Percentiles rank a stretch among this genome's conserved stretches.
Conservation (phyloP, 768 basidiomycete species). For the Phlegmacium glaucopus region DNA sequence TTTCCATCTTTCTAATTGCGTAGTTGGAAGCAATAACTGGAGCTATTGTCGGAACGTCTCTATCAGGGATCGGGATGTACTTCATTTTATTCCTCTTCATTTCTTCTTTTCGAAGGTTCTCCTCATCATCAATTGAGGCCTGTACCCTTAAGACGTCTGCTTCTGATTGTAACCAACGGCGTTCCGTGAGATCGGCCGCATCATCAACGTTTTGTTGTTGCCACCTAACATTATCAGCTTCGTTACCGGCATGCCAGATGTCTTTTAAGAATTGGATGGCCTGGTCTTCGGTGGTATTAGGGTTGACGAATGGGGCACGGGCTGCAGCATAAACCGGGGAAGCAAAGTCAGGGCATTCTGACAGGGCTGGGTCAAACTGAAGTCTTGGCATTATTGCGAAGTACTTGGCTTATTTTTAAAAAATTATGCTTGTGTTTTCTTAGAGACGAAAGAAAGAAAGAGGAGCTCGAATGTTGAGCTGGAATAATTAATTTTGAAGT, state of each 20-base stretch:
- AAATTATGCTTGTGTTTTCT: too few relatives aligned
- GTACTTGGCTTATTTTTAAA: too few relatives aligned
- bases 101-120: not conserved
- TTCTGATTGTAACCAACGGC: not conserved
- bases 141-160: not conserved
- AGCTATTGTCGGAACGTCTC: too few relatives aligned
- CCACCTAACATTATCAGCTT: not conserved
- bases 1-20: too few relatives aligned
- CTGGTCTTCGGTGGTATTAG: not conserved
- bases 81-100: not conserved
- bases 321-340: not conserved
- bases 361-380: not conserved
- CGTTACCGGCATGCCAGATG: not conserved
- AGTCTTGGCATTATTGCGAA: too few relatives aligned
- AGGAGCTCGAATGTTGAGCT: too few relatives aligned
- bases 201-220: not conserved
- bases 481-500: too few relatives aligned
- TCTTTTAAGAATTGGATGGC: not conserved
- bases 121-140: not conserved
- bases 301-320: not conserved
- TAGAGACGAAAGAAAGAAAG: too few relatives aligned
- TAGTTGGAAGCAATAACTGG: too few relatives aligned
- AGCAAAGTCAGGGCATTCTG: not conserved
- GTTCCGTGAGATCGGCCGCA: not conserved
- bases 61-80: too few relatives aligned